Evolutionary conservation across 2,329 filamentous ascomycete species (phyloP).

Genomic region (Mollisia scopiformis): DNA sequence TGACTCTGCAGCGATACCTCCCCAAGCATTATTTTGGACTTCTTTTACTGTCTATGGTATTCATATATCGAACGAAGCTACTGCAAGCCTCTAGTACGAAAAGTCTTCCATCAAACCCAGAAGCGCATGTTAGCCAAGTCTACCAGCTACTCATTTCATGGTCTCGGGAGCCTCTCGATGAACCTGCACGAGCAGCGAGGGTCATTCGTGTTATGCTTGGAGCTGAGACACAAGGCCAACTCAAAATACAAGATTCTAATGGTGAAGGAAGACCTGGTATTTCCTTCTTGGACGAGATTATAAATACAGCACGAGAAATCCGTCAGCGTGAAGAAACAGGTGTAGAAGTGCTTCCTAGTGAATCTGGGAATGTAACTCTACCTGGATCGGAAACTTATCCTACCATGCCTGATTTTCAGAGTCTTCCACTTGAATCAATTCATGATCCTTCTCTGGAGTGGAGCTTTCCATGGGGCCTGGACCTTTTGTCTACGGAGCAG

Average conservation of each 20-base stretch:
- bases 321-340: not conserved
- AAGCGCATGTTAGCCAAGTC: not conserved
- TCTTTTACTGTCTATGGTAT: conserved; percentile 8
- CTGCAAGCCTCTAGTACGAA: not conserved
- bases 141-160: not conserved
- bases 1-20: not conserved
- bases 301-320: not conserved
- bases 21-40: conserved; percentile 16
- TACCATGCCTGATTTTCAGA: not conserved
- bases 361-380: not conserved
- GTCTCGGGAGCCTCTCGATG: not conserved
- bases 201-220: not conserved
- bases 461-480: conserved; percentile 17
- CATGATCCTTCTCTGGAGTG: conserved; percentile 13
- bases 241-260: not conserved
- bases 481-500: conserved; percentile 2
- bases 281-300: not conserved
- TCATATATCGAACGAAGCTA: conserved; percentile 8
- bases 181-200: not conserved
- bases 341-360: not conserved
- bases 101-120: not conserved
- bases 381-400: not conserved
- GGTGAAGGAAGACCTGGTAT: not conserved
- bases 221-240: not conserved
- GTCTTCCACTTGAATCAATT: not conserved